These are phyloP conservation scores for Calonectria montana DNA, from an alignment of 2,329 filamentous ascomycete species.

Conservation along the genomic window DNA sequence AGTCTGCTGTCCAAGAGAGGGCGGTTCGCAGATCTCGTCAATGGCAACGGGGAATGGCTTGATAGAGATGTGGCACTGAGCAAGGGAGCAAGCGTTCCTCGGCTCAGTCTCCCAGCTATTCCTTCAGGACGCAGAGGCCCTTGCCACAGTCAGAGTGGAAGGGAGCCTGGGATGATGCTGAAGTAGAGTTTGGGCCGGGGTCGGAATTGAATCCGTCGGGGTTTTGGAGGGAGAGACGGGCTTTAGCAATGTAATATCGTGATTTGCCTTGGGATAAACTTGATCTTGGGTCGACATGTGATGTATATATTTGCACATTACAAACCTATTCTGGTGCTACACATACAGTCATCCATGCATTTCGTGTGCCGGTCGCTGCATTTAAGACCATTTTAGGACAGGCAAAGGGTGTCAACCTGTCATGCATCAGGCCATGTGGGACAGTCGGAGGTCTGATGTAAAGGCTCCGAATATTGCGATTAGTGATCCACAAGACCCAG, in stretches of 20 bases:
- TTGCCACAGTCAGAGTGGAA: background rate
- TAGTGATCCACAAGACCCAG: conserved; percentile 19
- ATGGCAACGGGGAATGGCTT: conserved; percentile 36
- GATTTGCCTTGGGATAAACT: background rate
- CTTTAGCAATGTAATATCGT: background rate
- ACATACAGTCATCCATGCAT: background rate
- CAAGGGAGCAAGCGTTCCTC: background rate
- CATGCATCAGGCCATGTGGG: conserved; percentile 23
- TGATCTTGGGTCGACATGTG: background rate
- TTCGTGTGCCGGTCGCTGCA: no score
- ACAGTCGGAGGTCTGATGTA: conserved; percentile 28
- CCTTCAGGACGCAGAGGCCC: background rate
- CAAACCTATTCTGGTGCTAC: background rate
- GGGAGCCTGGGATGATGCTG: background rate
- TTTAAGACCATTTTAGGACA: background rate
- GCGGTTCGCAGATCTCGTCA: conserved; percentile 62
- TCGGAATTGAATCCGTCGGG: background rate
- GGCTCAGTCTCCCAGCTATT: background rate
- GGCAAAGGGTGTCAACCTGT: background rate
- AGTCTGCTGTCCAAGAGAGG: conserved; percentile 63
- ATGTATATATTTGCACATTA: background rate
- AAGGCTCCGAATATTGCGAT: conserved; percentile 28
- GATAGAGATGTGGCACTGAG: background rate
- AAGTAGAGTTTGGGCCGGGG: background rate
- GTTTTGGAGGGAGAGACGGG: background rate